Evolutionary conservation across 129 eudicot species (phyloP), one percentile per base, ranked within the genome.

Genomic region (Mikania micrantha): DNA sequence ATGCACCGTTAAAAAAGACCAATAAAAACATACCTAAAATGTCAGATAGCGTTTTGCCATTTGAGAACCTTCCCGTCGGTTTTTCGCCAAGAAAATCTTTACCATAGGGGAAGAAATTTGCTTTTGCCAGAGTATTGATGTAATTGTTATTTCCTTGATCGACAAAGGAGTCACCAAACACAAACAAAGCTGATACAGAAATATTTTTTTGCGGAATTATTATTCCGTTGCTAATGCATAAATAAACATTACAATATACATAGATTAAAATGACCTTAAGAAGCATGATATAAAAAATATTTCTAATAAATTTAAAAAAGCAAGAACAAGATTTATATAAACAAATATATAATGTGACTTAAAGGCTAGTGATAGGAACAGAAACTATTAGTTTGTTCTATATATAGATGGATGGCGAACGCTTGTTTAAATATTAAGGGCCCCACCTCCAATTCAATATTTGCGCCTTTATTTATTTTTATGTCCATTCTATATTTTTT

Each of bases 111-210:
- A 79, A 86, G 50, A 59, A 88, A 70, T 88, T 85, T 38, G 61
- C 86, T 74, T 80, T 85, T 11, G 41, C 66, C 19, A 80, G 28
- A 0, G 87, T 85, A 9, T 32, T 17, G 40, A 83, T 34, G 24
- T 80, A 41, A 70, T 85, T 82, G 35, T 85, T 88, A 53, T 80
- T 88, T 22, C 96, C 91, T 9, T 83, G 81, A 73, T 88, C 96
- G 9, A 80, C 76, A 10, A 80, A 60, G 3, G 96, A 88, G 72
- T 88, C 91, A 70, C 96, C 96, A n/a, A 85, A 85, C 36, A 69
- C 78, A 19, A 85, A 4, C 13, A 88, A 67, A 1, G 88, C 88
- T 0, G 91, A 78, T 68, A 82, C 70, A 2, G 68, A 29, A 4
- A 7, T 66, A 48, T 79, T 79, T 22, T 47, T 35, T 7, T 79